phyloP scores from a whole-genome alignment of 495 filamentous ascomycete genomes.

The Daldinia decipiens region DNA sequence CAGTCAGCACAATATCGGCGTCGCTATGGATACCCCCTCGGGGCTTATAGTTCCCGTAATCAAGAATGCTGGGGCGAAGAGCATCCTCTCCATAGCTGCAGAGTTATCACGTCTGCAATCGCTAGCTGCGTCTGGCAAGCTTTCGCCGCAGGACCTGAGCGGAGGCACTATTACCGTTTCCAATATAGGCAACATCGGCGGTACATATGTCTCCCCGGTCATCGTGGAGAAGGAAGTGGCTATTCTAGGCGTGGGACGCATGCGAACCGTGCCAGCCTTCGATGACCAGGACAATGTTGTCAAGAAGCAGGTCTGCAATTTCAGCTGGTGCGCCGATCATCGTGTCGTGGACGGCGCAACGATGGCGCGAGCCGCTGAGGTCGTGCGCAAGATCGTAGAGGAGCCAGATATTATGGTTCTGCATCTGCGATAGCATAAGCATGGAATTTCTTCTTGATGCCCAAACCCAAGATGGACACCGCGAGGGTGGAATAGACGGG shows the following conservation, averaged over 20 bases:
- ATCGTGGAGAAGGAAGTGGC: conserved; percentile 88
- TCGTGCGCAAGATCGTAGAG: conserved; percentile 79
- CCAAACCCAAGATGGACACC: conserved; percentile 13
- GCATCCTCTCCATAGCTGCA: conserved; percentile 77
- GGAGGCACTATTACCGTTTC: conserved; percentile 95
- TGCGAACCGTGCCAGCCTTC: conserved; percentile 79
- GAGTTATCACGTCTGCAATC: conserved; percentile 79
- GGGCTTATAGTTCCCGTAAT: conserved; percentile 96
- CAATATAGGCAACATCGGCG: conserved; percentile 97
- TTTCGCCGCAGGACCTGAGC: conserved; percentile 77
- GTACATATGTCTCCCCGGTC: conserved; percentile 90
- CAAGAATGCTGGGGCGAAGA: conserved; percentile 79
- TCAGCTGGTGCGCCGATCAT: conserved; percentile 98
- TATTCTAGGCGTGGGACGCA: conserved; percentile 88
- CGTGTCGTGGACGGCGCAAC: conserved; percentile 93
- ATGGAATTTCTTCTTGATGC: neutral
- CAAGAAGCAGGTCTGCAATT: conserved; percentile 75
- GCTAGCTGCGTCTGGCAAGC: conserved; percentile 76
- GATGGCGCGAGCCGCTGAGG: conserved; percentile 87
- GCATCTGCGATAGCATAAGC: conserved; percentile 56
- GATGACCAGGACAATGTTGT: conserved; percentile 65
- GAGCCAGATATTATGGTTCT: conserved; percentile 85
- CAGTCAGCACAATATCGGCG: conserved; percentile 89
- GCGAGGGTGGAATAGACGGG: neutral
- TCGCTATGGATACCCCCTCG: conserved; percentile 92